Percentiles rank a stretch among this genome's conserved stretches.
These are phyloP conservation scores for Strobilomyces dryophilus DNA, from an alignment of 768 basidiomycete genomes.

Conservation along the genomic window DNA sequence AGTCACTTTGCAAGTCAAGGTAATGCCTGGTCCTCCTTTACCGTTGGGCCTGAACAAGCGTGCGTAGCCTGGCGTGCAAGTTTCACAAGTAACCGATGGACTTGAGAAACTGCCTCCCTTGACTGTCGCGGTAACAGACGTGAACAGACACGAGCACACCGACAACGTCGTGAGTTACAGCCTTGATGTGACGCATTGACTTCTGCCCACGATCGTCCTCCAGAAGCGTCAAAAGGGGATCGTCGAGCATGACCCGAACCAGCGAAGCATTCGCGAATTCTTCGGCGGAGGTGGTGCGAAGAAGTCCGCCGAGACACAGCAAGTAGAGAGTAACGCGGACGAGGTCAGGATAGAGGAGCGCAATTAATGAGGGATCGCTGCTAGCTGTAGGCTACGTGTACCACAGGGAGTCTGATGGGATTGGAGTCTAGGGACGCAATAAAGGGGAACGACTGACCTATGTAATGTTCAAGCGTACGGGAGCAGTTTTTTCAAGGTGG, in stretches of 20 bases:
- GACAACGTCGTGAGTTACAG: conserved; percentile 47
- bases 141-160: conserved; percentile 56
- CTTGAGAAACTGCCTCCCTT: conserved; percentile 32
- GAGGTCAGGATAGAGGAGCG: conserved; percentile 13
- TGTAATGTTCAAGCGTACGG: conserved; percentile 53
- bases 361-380: conserved; percentile 4
- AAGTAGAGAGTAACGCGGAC: conserved; percentile 28
- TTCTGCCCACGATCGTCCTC: conserved; percentile 20
- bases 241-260: conserved; percentile 72
- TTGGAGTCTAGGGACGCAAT: not conserved
- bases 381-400: conserved; percentile 9
- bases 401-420: conserved; percentile 8
- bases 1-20: conserved; percentile 45
- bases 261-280: conserved; percentile 72
- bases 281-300: conserved; percentile 42
- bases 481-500: conserved; percentile 63
- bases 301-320: conserved; percentile 9
- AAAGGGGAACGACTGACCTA: conserved; percentile 12
- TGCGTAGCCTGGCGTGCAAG: conserved; percentile 28
- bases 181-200: not conserved
- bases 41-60: conserved; percentile 2
- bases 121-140: conserved; percentile 43
- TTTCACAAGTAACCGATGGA: conserved; percentile 13
- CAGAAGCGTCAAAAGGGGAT: conserved; percentile 72
- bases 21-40: conserved; percentile 22